phyloP scores from a whole-genome alignment of 495 filamentous ascomycete species.

The Chaetomium cochliodes region DNA sequence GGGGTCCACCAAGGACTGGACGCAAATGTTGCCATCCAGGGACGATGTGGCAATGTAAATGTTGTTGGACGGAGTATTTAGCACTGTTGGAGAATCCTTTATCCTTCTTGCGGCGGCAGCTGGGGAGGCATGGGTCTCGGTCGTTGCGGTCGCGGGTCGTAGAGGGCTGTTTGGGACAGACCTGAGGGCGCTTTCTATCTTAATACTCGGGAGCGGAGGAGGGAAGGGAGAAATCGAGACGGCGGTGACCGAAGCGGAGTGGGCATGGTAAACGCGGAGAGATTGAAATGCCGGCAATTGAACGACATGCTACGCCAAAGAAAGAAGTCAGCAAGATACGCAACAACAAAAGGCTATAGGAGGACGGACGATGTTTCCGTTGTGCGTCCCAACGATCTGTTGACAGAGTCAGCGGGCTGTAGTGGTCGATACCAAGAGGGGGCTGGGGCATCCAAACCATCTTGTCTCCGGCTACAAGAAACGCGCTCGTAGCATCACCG shows the following conservation, averaged over 20 bases:
- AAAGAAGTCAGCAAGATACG: conserved; percentile 26
- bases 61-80: conserved; percentile 73
- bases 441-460: conserved; percentile 61
- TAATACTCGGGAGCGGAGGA: conserved; percentile 63
- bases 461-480: conserved; percentile 88
- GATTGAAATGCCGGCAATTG: conserved; percentile 75
- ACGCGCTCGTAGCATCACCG: conserved; percentile 89
- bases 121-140: conserved; percentile 53
- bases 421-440: not conserved
- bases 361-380: conserved; percentile 83
- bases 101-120: conserved; percentile 50
- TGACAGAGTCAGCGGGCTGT: not conserved
- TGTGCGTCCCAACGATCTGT: conserved; percentile 91
- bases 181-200: conserved; percentile 51
- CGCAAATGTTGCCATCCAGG: conserved; percentile 91
- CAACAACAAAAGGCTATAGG: not conserved
- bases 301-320: conserved; percentile 67
- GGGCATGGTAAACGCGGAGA: conserved; percentile 82
- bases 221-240: conserved; percentile 90
- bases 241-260: conserved; percentile 83
- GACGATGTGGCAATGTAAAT: conserved; percentile 93
- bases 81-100: conserved; percentile 51
- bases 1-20: conserved; percentile 70
- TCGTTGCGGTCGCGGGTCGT: conserved; percentile 41
- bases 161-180: conserved; percentile 46